Conservation (phyloP, 257 asterid genomes). For the Ilex asprella region DNA sequence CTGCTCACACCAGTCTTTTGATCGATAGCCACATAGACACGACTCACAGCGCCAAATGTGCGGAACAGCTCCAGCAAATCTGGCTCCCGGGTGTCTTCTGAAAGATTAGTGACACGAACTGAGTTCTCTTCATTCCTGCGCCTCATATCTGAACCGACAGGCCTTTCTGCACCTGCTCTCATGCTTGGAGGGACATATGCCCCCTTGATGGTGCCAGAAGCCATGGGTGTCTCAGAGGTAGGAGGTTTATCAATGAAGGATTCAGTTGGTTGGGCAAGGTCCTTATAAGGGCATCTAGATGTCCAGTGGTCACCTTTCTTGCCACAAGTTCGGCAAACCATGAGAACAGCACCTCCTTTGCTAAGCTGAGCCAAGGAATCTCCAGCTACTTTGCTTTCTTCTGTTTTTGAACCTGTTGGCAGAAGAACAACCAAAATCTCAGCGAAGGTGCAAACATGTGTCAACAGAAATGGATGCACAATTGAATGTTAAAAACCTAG, state of each 20-base stretch:
- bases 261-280: conserved; percentile 5
- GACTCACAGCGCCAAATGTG: conserved; percentile 59
- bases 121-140: conserved; percentile 15
- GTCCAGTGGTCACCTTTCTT: conserved; percentile 14
- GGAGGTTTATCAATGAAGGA: conserved; percentile 4
- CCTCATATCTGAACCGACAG: conserved; percentile 7
- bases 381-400: background rate
- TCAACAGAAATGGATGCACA: too few relatives aligned
- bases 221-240: background rate
- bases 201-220: conserved; percentile 1
- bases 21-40: conserved; percentile 82
- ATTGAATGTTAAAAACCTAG: too few relatives aligned
- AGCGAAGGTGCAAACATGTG: too few relatives aligned
- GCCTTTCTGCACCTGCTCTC: conserved; percentile 2
- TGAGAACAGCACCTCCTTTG: conserved; percentile 7
- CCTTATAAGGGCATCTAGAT: conserved; percentile 12
- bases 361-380: background rate
- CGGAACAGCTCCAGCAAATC: conserved; percentile 12
- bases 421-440: background rate
- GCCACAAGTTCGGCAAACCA: conserved; percentile 12
- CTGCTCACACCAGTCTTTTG: conserved; percentile 78
- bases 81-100: conserved; percentile 11
- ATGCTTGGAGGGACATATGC: conserved; percentile 11
- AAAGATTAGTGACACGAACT: conserved; percentile 8
- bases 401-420: conserved; percentile 1